Conservation (phyloP, 805 yeast genomes). For the Candida coquimbonensis region DNA sequence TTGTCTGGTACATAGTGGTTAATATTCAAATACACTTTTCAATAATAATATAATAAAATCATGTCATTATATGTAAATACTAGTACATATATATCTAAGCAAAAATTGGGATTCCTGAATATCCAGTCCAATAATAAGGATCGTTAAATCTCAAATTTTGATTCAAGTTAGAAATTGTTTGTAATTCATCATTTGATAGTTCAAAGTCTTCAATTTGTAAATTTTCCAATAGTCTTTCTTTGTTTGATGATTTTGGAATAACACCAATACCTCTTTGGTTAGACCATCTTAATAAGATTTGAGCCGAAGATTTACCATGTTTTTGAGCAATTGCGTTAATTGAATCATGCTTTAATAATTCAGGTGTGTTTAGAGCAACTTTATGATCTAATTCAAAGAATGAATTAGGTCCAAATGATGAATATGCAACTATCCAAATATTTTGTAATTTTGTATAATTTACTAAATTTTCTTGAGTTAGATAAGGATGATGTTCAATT, state of each 20-base stretch:
- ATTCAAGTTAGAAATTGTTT: conserved; percentile 54
- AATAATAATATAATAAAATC: no score
- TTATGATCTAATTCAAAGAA: conserved; percentile 58
- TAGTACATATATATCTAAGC: conserved; percentile 2
- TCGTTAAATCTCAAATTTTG: conserved; percentile 75
- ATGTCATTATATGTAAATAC: no score
- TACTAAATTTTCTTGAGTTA: conserved; percentile 63
- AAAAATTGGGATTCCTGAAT: conserved; percentile 23
- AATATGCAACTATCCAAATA: conserved; percentile 69
- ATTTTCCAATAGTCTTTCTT: conserved; percentile 56
- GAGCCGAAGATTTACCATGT: conserved; percentile 54
- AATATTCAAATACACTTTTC: no score
- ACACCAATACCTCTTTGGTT: conserved; percentile 71
- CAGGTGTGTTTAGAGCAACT: conserved; percentile 43
- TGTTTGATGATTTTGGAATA: conserved; percentile 75
- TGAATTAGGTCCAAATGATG: conserved; percentile 81
- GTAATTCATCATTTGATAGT: conserved; percentile 45
- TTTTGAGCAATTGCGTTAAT: conserved; percentile 48
- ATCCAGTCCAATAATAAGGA: conserved; percentile 37
- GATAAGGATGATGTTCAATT: conserved; percentile 89
- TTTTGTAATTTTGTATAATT: conserved; percentile 51
- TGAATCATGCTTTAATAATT: conserved; percentile 50
- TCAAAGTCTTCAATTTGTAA: conserved; percentile 50
- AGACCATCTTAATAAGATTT: conserved; percentile 77
- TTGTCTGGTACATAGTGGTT: no score